Base-by-base conservation (phyloP, 225 moss, liverwort and hornwort genomes). In the Anthoceros angustus region DNA sequence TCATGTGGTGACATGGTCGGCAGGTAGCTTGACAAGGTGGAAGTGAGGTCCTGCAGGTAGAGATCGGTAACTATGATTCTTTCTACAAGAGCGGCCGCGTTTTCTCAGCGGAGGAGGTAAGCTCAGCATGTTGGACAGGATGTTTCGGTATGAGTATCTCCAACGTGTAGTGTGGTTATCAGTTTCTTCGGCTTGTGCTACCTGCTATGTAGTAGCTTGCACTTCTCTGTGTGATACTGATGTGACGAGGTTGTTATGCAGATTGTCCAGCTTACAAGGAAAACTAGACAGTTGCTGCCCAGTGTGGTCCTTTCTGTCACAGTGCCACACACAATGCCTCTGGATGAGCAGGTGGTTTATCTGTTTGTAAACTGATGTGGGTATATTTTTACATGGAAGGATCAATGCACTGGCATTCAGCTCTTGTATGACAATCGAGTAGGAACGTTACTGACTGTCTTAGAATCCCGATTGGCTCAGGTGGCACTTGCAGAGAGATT, bases 11-110 rank as follows among this genome's bases (percentile, higher is more conserved):
- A 38, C 16, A 9, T 8, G 62, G 38, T 38, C 10, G 32, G 32
- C 21, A 11, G 7, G 71, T 45, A 24, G 25, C 61, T 55, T 55
- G 14, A 15, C 8, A 15, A 18, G 6, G 55, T 15, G 46, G 46
- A 18, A 12, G 46, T 6, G 14, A 12, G 46, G 46, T 12, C 46
- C 18, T 48, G 39, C 86, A 89, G 88, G 75, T 93, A 66, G 93
- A 93, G 78, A 79, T 93, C 43, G 93, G 93, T 69, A 87, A 93
- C 71, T 93, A 89, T 42, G 93, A 93, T 70, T 84, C 90, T 5
- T 93, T 90, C 73, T 93, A 93, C 68, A 83, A 82, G 68, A 80
- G 74, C 68, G 93, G 93, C 62, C 86, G 93, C 63, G 74, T 90
- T 32, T 93, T 93, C 68, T 68, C 86, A 32, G 86, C 90, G 25